Evolutionary conservation across 345 rosid genomes (phyloP).

Genomic region (Populus tremula): DNA sequence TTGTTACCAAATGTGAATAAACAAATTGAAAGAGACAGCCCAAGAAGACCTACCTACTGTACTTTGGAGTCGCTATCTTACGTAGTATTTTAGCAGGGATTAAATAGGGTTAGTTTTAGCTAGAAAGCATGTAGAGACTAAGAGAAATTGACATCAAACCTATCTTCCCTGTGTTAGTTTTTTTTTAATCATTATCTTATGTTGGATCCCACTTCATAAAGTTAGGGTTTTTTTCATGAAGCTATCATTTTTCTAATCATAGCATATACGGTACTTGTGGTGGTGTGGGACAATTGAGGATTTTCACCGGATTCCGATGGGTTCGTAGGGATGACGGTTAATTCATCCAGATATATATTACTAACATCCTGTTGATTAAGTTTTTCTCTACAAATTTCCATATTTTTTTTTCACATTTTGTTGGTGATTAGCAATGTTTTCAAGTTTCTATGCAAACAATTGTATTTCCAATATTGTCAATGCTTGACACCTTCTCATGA

Average conservation of each 20-base stretch:
- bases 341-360: background rate
- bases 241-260: background rate
- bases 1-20: constrained; percentile 13
- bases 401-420: background rate
- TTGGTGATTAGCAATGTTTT: background rate
- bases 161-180: background rate
- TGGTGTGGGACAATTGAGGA: background rate
- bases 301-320: background rate
- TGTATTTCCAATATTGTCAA: background rate
- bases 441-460: no score
- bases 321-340: background rate
- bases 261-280: background rate
- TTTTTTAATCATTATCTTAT: background rate
- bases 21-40: constrained; percentile 12
- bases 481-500: background rate
- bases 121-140: background rate
- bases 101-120: background rate
- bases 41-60: constrained; percentile 1
- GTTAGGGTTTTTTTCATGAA: background rate
- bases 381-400: no score
- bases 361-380: background rate
- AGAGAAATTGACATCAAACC: background rate
- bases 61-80: background rate
- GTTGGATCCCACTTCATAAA: background rate
- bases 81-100: background rate